These are phyloP conservation scores for Baeospora myosura DNA, from an alignment of 1,284 basidiomycete species.

Conservation along the genomic window DNA sequence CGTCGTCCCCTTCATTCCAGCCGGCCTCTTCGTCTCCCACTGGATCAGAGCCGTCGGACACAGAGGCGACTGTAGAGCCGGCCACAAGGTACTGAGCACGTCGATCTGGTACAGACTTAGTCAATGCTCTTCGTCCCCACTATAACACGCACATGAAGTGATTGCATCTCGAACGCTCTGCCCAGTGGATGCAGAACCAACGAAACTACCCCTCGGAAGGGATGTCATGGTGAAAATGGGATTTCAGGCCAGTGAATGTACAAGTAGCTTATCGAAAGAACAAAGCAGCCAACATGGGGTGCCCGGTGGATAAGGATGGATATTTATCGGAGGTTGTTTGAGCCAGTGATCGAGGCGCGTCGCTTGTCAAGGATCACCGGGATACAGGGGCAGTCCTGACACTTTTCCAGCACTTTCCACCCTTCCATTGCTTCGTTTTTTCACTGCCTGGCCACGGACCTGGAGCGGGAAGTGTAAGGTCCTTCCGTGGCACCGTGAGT, in stretches of 20 bases:
- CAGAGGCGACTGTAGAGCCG: constrained; percentile 46
- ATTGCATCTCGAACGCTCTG: constrained; percentile 10
- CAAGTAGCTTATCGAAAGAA: too few relatives aligned
- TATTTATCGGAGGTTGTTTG: too few relatives aligned
- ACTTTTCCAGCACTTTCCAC: too few relatives aligned
- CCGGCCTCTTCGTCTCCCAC: constrained; percentile 29
- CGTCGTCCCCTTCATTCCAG: constrained; percentile 26
- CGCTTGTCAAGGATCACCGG: too few relatives aligned
- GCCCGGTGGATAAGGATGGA: too few relatives aligned
- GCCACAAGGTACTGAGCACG: constrained; percentile 56
- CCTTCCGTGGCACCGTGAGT: too few relatives aligned
- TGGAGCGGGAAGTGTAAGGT: too few relatives aligned
- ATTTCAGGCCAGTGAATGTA: background rate
- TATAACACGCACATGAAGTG: constrained; percentile 4
- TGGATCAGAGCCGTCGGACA: constrained; percentile 31
- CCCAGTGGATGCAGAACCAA: constrained; percentile 11
- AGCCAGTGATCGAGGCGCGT: too few relatives aligned
- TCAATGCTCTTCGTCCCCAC: background rate
- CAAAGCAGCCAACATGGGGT: too few relatives aligned
- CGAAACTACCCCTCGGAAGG: constrained; percentile 7
- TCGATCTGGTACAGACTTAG: constrained; percentile 38
- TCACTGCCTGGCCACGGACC: too few relatives aligned
- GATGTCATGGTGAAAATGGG: background rate
- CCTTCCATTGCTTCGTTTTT: too few relatives aligned
- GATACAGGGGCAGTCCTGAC: too few relatives aligned